Evolutionary conservation across 768 basidiomycete species (phyloP).

Genomic region (Termitomyces sp.): DNA sequence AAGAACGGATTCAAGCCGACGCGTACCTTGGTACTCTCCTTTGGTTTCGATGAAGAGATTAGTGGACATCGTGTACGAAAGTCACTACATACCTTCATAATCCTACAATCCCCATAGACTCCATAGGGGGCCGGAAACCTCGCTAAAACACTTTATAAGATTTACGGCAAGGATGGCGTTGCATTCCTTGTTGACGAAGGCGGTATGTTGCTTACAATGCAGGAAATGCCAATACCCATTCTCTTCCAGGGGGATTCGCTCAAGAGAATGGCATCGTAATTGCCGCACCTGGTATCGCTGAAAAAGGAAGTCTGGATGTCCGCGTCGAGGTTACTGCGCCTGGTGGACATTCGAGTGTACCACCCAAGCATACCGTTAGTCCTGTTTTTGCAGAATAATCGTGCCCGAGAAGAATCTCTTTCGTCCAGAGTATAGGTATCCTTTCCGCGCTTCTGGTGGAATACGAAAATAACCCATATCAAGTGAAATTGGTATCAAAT

Average conservation of each 20-base stretch:
- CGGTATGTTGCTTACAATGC: constrained; percentile 35
- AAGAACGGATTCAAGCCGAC: constrained; percentile 60
- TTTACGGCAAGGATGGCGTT: constrained; percentile 70
- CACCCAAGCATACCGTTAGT: constrained; percentile 73
- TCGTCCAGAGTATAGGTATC: constrained; percentile 70
- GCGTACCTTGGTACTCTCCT: constrained; percentile 58
- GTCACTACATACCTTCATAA: not conserved
- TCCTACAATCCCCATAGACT: not conserved
- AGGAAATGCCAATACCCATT: not conserved
- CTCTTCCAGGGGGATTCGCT: constrained; percentile 39
- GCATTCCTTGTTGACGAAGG: constrained; percentile 89
- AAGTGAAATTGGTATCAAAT: constrained; percentile 43
- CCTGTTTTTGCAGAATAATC: not conserved
- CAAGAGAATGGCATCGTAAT: constrained; percentile 51
- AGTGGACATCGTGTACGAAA: constrained; percentile 40
- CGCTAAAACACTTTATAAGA: constrained; percentile 42
- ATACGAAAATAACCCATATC: constrained; percentile 64
- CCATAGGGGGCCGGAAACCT: constrained; percentile 53
- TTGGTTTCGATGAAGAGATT: constrained; percentile 78
- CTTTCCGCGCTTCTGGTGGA: constrained; percentile 66
- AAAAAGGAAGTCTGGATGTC: constrained; percentile 71
- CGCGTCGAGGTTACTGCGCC: constrained; percentile 60
- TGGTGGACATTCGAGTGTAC: constrained; percentile 86
- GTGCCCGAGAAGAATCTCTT: not conserved
- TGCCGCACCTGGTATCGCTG: constrained; percentile 61